A percentile compares a stretch with the other conserved stretches of the same genome.
These are phyloP conservation scores for Oleoguttula mirabilis DNA, from an alignment of 495 filamentous ascomycete genomes.

Conservation along the genomic window DNA sequence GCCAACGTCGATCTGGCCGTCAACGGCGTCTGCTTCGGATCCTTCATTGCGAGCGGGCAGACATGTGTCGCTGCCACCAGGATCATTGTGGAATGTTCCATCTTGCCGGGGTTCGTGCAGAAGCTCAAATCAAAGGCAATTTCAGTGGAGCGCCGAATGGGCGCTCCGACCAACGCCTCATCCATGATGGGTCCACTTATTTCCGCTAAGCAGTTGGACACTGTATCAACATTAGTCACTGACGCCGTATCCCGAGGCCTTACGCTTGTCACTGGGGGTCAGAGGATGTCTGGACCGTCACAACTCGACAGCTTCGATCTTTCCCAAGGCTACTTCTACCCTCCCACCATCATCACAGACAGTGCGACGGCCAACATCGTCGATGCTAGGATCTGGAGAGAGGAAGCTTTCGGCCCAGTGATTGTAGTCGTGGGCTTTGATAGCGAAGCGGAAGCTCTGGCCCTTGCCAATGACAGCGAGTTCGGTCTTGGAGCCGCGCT, in stretches of 20 bases:
- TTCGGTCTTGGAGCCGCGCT: slow-evolving; percentile 44
- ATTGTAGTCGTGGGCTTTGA: slow-evolving; percentile 37
- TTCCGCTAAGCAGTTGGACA: slow-evolving; percentile 21
- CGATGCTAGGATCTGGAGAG: slow-evolving; percentile 27
- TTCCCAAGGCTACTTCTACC: slow-evolving; percentile 42
- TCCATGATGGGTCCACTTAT: slow-evolving; percentile 26
- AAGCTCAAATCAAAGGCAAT: slow-evolving; percentile 30
- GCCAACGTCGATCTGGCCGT: slow-evolving; percentile 41
- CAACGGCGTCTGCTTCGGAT: slow-evolving; percentile 47
- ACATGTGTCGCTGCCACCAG: slow-evolving; percentile 51
- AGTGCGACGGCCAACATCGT: slow-evolving; percentile 18
- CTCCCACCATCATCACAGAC: slow-evolving; percentile 37
- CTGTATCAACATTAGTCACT: slow-evolving; percentile 19
- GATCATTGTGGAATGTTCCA: slow-evolving; percentile 40
- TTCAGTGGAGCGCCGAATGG: slow-evolving; percentile 36
- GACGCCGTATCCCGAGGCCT: slow-evolving; percentile 16
- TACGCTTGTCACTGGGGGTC: slow-evolving; percentile 6
- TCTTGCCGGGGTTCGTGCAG: slow-evolving; percentile 33
- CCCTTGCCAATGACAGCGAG: slow-evolving; percentile 38
- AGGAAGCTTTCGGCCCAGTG: slow-evolving; percentile 43
- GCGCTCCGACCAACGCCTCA: slow-evolving; percentile 32
- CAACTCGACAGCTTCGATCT: slow-evolving; percentile 4
- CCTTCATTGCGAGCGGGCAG: slow-evolving; percentile 49
- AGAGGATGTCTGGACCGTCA: slow-evolving; percentile 3
- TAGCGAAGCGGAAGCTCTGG: slow-evolving; percentile 37